Base-by-base conservation (phyloP, 352 stramenopile species). In the Phytophthora rubi region DNA sequence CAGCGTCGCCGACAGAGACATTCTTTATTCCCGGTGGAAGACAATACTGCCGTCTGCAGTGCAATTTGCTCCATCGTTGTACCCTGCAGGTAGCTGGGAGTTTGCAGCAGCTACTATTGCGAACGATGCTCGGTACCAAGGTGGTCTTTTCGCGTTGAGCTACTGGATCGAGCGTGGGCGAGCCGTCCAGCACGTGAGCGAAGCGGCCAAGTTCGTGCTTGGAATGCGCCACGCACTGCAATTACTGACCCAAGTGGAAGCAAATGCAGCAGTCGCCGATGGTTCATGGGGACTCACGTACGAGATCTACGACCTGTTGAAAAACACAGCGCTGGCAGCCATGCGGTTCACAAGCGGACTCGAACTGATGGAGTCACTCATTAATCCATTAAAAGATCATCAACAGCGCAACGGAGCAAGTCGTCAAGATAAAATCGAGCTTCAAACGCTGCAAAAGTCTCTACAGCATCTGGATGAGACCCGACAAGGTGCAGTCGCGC, bases 41-140 rank as follows among this genome's bases (percentile, higher is more conserved):
- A 2, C 56, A 47, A 35, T 56, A 9, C 21, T 58, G 12, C 4
- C 33, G 7, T 53, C 53, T n/a, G 9, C 3, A 49, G 54, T 66
- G 26, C 23, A 47, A 4, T 70, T 75, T 26, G 23, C 32, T 32
- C 56, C 60, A 48, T 55, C 60, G 35, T 28, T 70, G 35, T 81
- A 76, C 23, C 65, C 65, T 39, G 30, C 35, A 8, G 81, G 81
- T 5, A 88, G 79, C 39, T 91, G 83, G 83, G 79, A 88, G 45
- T 88, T 88, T 70, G 83, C 73, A 13, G 73, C 74, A 2, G 62
- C 75, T 15, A 81, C 75, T 5, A 88, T 91, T 59, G 59, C 59
- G n/a, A 77, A 85, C 45, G 83, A 89, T 44, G 77, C 68, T 6
- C 66, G 75, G n/a, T 90, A 90, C 54, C 82, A 90, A 64, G 48